These are phyloP conservation scores for Jaminaea rosea DNA, from an alignment of 1,284 basidiomycete species.

Conservation along the genomic window DNA sequence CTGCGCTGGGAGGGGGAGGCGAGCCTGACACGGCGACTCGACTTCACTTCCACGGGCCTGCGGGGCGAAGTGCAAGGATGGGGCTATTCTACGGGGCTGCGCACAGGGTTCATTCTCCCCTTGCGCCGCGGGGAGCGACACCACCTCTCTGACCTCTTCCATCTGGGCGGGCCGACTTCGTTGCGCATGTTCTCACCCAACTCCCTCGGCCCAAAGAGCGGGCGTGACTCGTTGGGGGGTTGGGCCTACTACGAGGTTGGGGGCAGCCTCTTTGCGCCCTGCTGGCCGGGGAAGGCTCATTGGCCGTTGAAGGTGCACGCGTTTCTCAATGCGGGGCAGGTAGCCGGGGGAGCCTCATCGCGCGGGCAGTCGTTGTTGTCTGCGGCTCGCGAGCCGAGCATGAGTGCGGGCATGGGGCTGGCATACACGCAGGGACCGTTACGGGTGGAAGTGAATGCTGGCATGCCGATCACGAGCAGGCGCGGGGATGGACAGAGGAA, in stretches of 20 bases:
- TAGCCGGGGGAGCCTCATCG: conserved; percentile 58
- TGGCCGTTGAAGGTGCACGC: conserved; percentile 83
- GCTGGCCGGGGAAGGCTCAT: conserved; percentile 64
- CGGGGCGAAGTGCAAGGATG: too few relatives aligned
- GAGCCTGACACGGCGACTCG: neutral
- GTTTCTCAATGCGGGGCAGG: conserved; percentile 76
- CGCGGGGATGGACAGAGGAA: conserved; percentile 67
- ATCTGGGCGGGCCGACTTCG: conserved; percentile 84
- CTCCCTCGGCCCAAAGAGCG: conserved; percentile 72
- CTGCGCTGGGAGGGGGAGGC: conserved; percentile 30
- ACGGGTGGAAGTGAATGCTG: conserved; percentile 81
- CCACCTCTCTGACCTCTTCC: conserved; percentile 66
- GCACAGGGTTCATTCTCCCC: too few relatives aligned
- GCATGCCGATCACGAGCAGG: conserved; percentile 71
- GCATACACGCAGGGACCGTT: conserved; percentile 78
- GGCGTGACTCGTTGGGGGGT: conserved; percentile 72
- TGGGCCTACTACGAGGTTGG: conserved; percentile 80
- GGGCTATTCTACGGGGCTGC: neutral
- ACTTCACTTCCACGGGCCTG: too few relatives aligned
- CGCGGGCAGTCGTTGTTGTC: conserved; percentile 49
- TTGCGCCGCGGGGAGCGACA: conserved; percentile 21
- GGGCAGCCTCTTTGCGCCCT: conserved; percentile 68
- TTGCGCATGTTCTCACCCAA: conserved; percentile 78
- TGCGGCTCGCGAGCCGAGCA: conserved; percentile 48
- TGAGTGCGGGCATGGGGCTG: conserved; percentile 80